Conservation (phyloP, 1,139 yeast genomes). For the Diutina pseudorugosa region DNA sequence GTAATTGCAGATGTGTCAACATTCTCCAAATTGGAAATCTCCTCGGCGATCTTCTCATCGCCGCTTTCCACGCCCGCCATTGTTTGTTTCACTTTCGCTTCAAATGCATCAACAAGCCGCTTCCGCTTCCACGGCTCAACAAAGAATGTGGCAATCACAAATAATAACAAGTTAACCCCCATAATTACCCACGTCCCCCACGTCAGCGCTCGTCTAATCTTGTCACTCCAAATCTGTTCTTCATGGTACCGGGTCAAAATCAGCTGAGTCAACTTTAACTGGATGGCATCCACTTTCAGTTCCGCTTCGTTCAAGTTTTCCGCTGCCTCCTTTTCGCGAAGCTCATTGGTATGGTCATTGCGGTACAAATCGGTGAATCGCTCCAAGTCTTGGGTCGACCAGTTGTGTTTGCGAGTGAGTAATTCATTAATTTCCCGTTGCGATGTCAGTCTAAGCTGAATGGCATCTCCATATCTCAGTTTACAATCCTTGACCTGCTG, state of each 20-base stretch:
- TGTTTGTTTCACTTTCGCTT: constrained; percentile 49
- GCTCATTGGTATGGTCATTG: constrained; percentile 69
- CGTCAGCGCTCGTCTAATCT: constrained; percentile 84
- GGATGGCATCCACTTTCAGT: constrained; percentile 53
- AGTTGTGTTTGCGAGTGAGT: constrained; percentile 70
- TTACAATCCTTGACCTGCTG: constrained; percentile 39
- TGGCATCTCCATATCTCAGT: constrained; percentile 45
- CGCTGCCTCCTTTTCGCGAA: constrained; percentile 44
- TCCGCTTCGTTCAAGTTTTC: constrained; percentile 45
- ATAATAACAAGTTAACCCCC: constrained; percentile 74
- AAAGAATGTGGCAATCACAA: constrained; percentile 69
- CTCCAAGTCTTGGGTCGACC: constrained; percentile 73
- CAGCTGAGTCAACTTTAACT: constrained; percentile 57
- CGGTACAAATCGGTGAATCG: constrained; percentile 71
- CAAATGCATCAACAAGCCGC: constrained; percentile 72
- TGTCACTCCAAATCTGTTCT: constrained; percentile 97
- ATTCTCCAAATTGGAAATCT: not conserved
- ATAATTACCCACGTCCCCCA: constrained; percentile 93
- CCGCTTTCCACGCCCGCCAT: not conserved
- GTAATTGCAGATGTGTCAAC: not conserved
- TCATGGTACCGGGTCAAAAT: constrained; percentile 87
- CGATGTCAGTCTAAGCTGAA: constrained; percentile 52
- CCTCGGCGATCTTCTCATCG: not conserved
- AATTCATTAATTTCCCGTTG: constrained; percentile 85
- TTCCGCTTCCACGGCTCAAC: constrained; percentile 93